Percentiles rank a stretch among this genome's conserved stretches.
Evolutionary conservation across 2,329 filamentous ascomycete species (phyloP).

Genomic region (Verticillium tricorpus): DNA sequence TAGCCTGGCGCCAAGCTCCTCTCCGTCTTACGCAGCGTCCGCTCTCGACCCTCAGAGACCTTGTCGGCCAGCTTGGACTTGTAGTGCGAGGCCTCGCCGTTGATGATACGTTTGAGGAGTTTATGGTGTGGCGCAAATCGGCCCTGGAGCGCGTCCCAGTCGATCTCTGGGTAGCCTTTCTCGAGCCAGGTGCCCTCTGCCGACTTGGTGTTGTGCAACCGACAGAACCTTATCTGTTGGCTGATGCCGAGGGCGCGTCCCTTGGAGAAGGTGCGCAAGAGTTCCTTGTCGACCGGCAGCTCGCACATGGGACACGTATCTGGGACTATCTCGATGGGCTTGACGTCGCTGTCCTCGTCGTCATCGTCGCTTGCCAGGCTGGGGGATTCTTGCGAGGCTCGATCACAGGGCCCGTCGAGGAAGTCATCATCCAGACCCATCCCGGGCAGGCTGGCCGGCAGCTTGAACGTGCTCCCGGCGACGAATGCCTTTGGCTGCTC

Average conservation of each 20-base stretch:
- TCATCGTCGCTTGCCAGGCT: not conserved
- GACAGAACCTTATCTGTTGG: constrained; percentile 60
- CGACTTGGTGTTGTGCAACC: constrained; percentile 52
- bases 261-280: constrained; percentile 49
- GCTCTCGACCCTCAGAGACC: constrained; percentile 53
- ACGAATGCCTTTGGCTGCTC: not conserved
- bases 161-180: constrained; percentile 63
- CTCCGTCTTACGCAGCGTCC: constrained; percentile 55
- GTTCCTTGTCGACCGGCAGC: constrained; percentile 47
- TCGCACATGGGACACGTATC: constrained; percentile 64
- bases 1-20: constrained; percentile 68
- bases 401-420: not conserved
- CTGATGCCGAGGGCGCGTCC: constrained; percentile 47
- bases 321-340: not conserved
- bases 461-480: not conserved
- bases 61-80: constrained; percentile 49
- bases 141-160: constrained; percentile 59
- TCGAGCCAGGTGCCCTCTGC: constrained; percentile 44
- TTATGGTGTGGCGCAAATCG: constrained; percentile 55
- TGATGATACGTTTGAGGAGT: constrained; percentile 55
- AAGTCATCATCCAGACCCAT: not conserved
- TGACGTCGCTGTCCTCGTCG: not conserved
- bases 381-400: not conserved
- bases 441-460: not conserved
- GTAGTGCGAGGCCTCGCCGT: constrained; percentile 57